phyloP scores from a whole-genome alignment of 73 alveolate species.

The Paramecium pentaurelia region DNA sequence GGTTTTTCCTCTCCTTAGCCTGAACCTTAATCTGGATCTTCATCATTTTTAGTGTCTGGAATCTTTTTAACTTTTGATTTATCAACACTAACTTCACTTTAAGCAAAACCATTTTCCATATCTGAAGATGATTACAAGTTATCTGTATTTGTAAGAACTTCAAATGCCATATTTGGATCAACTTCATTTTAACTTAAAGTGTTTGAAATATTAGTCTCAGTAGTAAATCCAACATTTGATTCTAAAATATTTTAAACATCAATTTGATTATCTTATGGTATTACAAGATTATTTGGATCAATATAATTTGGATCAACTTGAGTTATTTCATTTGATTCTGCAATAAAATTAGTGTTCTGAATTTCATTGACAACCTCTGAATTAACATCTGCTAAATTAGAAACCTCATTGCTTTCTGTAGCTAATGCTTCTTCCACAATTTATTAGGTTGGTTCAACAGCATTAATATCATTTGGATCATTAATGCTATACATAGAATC shows the following conservation, averaged over 20 bases:
- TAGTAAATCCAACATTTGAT: background rate
- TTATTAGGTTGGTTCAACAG: background rate
- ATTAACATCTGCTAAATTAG: background rate
- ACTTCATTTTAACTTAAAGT: background rate
- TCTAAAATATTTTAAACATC: background rate
- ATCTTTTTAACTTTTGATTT: background rate
- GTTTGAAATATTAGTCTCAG: background rate
- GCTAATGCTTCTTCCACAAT: background rate
- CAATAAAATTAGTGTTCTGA: background rate
- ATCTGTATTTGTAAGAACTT: background rate
- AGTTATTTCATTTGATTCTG: background rate
- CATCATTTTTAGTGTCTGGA: background rate
- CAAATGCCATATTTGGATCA: conserved; percentile 17
- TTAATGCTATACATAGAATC: background rate
- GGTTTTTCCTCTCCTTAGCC: background rate
- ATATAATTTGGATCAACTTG: background rate
- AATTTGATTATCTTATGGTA: background rate
- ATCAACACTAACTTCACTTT: background rate
- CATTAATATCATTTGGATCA: background rate
- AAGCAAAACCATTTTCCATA: background rate
- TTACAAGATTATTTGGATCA: background rate
- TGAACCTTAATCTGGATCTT: background rate
- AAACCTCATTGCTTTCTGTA: background rate
- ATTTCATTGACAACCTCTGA: background rate
- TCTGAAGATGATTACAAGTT: background rate